Conservation (phyloP, 2,329 filamentous ascomycete species). For the Venturia asperata region DNA sequence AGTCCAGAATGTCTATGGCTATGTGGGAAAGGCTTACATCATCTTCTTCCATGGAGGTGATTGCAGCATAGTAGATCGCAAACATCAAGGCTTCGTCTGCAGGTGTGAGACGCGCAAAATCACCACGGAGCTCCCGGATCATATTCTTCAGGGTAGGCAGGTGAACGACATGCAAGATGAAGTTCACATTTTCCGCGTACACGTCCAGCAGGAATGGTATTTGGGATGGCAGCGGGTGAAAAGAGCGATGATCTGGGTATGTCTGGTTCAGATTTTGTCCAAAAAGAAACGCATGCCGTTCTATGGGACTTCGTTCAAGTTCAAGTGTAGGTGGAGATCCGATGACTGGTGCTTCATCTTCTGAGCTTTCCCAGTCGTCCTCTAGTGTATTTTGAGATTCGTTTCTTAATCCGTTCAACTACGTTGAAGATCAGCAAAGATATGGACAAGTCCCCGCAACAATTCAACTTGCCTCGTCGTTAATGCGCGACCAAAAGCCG, state of each 20-base stretch:
- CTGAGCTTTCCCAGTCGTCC: slow-evolving; percentile 32
- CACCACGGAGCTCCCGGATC: slow-evolving; percentile 32
- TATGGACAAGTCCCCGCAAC: slow-evolving; percentile 26
- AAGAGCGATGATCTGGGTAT: slow-evolving; percentile 32
- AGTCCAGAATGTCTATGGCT: not conserved
- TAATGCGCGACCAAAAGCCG: slow-evolving; percentile 51
- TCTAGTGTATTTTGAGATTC: slow-evolving; percentile 32
- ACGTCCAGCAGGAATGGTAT: slow-evolving; percentile 47
- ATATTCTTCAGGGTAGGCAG: slow-evolving; percentile 40
- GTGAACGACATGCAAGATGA: slow-evolving; percentile 39
- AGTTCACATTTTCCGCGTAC: slow-evolving; percentile 48
- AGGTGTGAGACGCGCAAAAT: slow-evolving; percentile 32
- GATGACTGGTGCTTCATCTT: slow-evolving; percentile 29
- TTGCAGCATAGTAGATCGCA: slow-evolving; percentile 50
- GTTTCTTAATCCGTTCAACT: slow-evolving; percentile 40
- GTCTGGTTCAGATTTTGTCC: slow-evolving; percentile 36
- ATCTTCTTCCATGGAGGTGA: slow-evolving; percentile 52
- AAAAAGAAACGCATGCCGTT: slow-evolving; percentile 49
- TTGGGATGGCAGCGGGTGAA: slow-evolving; percentile 49
- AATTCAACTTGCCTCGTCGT: slow-evolving; percentile 43
- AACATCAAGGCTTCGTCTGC: slow-evolving; percentile 49
- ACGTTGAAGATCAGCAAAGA: not conserved
- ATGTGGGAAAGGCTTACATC: slow-evolving; percentile 37
- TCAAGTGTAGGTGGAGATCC: slow-evolving; percentile 34
- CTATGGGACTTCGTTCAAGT: slow-evolving; percentile 37